These are phyloP conservation scores for Benincasa hispida DNA, from an alignment of 306 rosid genomes.

Conservation along the genomic window DNA sequence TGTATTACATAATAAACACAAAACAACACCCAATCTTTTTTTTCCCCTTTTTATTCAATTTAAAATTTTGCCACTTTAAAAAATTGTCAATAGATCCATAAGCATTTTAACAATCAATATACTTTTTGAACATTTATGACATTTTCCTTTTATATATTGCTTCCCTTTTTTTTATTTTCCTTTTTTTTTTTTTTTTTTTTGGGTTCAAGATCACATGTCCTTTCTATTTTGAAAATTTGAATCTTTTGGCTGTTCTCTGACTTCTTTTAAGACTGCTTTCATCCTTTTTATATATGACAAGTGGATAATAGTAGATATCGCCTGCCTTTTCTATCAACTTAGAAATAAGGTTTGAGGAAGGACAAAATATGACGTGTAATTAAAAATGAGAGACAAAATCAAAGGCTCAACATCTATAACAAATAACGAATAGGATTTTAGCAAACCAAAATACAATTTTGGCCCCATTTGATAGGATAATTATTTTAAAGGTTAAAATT, in stretches of 20 bases:
- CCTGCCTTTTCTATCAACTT: too few relatives aligned
- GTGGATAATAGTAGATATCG: neutral
- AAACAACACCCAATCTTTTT: neutral
- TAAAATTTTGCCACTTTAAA: neutral
- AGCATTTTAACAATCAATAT: neutral
- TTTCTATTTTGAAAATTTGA: neutral
- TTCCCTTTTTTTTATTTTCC: neutral
- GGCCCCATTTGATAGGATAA: too few relatives aligned
- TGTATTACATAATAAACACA: neutral
- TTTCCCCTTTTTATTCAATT: neutral
- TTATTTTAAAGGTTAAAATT: too few relatives aligned
- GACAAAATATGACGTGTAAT: too few relatives aligned
- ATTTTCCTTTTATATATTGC: neutral
- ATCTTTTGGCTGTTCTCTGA: too few relatives aligned
- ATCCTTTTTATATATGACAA: too few relatives aligned
- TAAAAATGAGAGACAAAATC: too few relatives aligned
- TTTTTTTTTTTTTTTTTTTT: neutral
- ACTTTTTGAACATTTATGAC: neutral
- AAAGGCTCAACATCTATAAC: too few relatives aligned
- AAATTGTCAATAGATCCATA: neutral
- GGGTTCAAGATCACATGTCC: neutral
- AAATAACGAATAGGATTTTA: too few relatives aligned
- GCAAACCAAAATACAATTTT: too few relatives aligned
- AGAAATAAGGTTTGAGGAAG: too few relatives aligned
- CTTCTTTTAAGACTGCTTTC: too few relatives aligned